Evolutionary conservation across 345 rosid species (phyloP).

Genomic region (Melaleuca alternifolia): DNA sequence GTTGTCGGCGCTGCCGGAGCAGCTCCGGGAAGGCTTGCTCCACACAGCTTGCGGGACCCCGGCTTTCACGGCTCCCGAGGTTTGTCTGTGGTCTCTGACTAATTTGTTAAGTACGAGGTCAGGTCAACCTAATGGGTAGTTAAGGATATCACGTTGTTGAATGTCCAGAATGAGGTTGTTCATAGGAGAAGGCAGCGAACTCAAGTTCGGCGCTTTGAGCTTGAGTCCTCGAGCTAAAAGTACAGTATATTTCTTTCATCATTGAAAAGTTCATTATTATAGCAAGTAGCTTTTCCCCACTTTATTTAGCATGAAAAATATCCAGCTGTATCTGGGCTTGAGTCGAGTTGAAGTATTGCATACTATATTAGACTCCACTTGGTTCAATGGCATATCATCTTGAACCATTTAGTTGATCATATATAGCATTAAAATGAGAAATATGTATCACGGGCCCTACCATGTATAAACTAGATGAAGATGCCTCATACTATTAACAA

Average conservation of each 20-base stretch:
- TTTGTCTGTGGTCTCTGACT: not conserved
- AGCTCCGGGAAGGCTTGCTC: conserved; percentile 39
- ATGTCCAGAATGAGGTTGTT: not conserved
- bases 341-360: not conserved
- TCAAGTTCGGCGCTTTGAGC: too few relatives aligned
- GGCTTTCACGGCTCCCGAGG: conserved; percentile 72
- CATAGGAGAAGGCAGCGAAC: too few relatives aligned
- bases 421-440: not conserved
- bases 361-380: not conserved
- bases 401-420: not conserved
- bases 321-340: not conserved
- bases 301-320: not conserved
- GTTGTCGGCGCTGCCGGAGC: conserved; percentile 57
- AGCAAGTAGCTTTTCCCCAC: not conserved
- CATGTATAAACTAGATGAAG: not conserved
- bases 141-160: not conserved
- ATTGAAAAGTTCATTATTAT: not conserved
- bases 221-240: not conserved
- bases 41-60: conserved; percentile 82
- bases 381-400: not conserved
- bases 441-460: not conserved
- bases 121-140: not conserved
- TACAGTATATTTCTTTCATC: too few relatives aligned
- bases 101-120: not conserved
- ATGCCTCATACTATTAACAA: not conserved